Evolutionary conservation across 2,329 filamentous ascomycete species (phyloP), one percentile per base, ranked within the genome.

Genomic region (Aspergillus caelatus): DNA sequence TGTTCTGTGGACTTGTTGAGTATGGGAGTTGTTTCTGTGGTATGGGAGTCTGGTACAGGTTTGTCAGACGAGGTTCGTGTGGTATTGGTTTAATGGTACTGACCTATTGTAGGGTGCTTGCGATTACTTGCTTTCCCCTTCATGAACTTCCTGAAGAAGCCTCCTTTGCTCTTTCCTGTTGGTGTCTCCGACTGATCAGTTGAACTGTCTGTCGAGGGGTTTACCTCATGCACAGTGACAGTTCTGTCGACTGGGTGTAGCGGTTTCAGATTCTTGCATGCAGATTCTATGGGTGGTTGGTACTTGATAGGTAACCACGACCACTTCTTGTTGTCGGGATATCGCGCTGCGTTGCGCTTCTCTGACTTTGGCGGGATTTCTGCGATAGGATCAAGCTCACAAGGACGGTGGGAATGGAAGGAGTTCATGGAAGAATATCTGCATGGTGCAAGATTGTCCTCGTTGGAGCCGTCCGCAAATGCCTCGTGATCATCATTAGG

Each of bases 141-240:
- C 50, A 84, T 80, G 58, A 88, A 82, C 58, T 85, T 80, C 64
- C 82, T 84, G 50, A 85, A 77, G 63, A 87, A 81, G 8, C 83
- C 81, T 34, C 75, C 77, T 61, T 83, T 83, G 5, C 62, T 66
- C 58, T 72, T 72, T 45, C 65, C 71, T 12, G 60, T 36, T 1
- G 58, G 57, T 4, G 62, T 54, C 36, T 68, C 66, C 12, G 65
- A 46, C 3, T 45, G 60, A 8, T 61, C 55, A 50, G 56, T 60
- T 43, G 52, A 34, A 10, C 62, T 56, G 11, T 62, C 61, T 52
- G 65, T 60, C 28, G 67, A 23, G 2, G 69, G 64, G 32, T 71
- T 48, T 61, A 68, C 58, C 59, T 72, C 67, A 46, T 75, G 73
- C 7, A 77, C 65, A 32, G 71, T 63, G 14, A 71, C 68, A 11